phyloP scores from a whole-genome alignment of 2,329 filamentous ascomycete genomes.

The Sporothrix inflata region DNA sequence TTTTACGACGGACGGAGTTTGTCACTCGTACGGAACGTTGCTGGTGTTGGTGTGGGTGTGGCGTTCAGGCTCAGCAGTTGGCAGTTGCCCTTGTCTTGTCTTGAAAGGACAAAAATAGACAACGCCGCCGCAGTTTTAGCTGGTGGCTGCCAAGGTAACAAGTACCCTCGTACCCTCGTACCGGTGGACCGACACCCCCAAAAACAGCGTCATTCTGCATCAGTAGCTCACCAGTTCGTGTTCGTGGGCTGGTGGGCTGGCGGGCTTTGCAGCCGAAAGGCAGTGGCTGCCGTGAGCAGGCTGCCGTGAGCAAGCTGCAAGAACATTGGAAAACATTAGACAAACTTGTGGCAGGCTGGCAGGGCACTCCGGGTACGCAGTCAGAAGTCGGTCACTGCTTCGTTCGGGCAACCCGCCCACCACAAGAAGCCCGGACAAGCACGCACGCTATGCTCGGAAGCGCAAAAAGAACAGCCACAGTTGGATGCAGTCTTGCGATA shows the following conservation, averaged over 20 bases:
- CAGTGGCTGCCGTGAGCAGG: too few species aligned
- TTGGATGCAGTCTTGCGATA: not conserved
- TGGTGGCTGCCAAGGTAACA: not conserved
- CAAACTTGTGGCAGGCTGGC: too few species aligned
- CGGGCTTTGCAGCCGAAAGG: not conserved
- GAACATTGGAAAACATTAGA: too few species aligned
- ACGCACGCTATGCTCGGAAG: too few species aligned
- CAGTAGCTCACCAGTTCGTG: not conserved
- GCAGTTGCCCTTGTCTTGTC: not conserved
- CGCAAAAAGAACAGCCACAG: too few species aligned
- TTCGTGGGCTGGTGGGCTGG: not conserved
- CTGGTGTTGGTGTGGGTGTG: not conserved
- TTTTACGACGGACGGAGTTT: not conserved
- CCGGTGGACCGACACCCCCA: not conserved
- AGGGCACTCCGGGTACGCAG: too few species aligned
- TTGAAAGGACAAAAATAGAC: conserved; percentile 15
- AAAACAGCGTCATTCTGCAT: conserved; percentile 18
- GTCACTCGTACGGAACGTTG: conserved; percentile 5
- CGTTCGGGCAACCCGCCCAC: conserved; percentile 5
- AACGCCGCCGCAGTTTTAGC: not conserved
- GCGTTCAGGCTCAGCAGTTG: conserved; percentile 14
- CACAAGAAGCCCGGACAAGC: too few species aligned
- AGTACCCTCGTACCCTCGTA: not conserved
- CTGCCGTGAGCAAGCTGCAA: too few species aligned
- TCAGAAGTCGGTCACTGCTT: not conserved